These are phyloP conservation scores for Wickerhamiella sorbophila DNA, from an alignment of 805 yeast species.

Conservation along the genomic window DNA sequence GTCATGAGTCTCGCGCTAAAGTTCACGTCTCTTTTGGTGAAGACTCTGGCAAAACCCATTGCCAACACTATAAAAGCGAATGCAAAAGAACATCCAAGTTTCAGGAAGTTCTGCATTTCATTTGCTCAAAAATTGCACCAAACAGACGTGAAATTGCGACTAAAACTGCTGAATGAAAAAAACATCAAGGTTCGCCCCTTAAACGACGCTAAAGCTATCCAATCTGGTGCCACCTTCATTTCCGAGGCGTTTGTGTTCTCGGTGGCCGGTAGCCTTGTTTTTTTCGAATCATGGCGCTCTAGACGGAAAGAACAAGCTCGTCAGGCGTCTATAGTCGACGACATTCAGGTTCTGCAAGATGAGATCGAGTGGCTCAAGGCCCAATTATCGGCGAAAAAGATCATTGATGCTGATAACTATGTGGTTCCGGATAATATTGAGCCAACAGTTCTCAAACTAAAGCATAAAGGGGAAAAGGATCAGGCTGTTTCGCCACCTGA, in stretches of 20 bases:
- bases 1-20: slow-evolving; percentile 67
- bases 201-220: slow-evolving; percentile 70
- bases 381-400: slow-evolving; percentile 25
- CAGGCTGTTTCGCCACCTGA: neutral
- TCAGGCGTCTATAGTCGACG: slow-evolving; percentile 56
- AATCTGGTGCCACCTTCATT: slow-evolving; percentile 63
- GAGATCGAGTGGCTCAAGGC: slow-evolving; percentile 45
- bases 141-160: slow-evolving; percentile 47
- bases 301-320: slow-evolving; percentile 47
- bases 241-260: slow-evolving; percentile 65
- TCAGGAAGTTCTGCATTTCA: slow-evolving; percentile 46
- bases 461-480: slow-evolving; percentile 4
- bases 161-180: slow-evolving; percentile 42
- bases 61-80: slow-evolving; percentile 57
- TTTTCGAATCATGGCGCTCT: slow-evolving; percentile 58
- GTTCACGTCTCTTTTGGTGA: slow-evolving; percentile 50
- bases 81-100: slow-evolving; percentile 56
- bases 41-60: slow-evolving; percentile 70
- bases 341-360: slow-evolving; percentile 51
- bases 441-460: slow-evolving; percentile 31
- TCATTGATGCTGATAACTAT: slow-evolving; percentile 29
- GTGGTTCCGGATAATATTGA: slow-evolving; percentile 32
- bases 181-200: slow-evolving; percentile 53
- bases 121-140: slow-evolving; percentile 62
- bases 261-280: slow-evolving; percentile 63